Evolutionary conservation across 805 yeast species (phyloP), one percentile per base, ranked within the genome.

Genomic region (Millerozyma miso): DNA sequence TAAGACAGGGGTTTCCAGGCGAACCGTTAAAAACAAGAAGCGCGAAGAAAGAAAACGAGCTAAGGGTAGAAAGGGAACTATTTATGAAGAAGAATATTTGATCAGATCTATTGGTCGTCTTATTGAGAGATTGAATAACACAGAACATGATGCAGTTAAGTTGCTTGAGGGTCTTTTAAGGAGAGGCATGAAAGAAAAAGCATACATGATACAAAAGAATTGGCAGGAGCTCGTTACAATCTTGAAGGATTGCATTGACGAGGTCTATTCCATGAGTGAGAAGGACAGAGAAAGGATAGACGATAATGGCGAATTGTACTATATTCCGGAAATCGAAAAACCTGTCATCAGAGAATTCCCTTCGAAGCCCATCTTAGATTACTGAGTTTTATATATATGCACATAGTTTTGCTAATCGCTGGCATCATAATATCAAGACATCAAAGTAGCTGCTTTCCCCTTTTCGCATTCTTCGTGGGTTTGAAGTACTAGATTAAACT

Each of bases 1-100:
- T 3, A 85, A 86, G 58, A 93, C 99, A 0, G 97, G 98, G 20
- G 97, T 93, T 2, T 83, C 97, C 0, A 79, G 99, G 63, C 78
- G 85, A 56, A 90, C 99, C 0, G 78, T 95, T 4, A 93, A 93
- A 67, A 93, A 93, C 63, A 80, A 83, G 51, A 86, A 96, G 61
- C 80, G 99, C 51, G 97, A 91, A 64, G 99, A 91, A 59, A 80
- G 99, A 55, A 93, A 93, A 69, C 78, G 81, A 46, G 99, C 99
- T 2, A 80, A 96, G 54, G 99, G 99, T 46, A 88, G 95, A 71
- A 93, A 93, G 69, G 98, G 98, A 37, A 91, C 97, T 4, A 85
- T 93, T 16, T 93, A 93, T 57, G 99, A 93, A 63, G 99, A 93
- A 61, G 98, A 93, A 61, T 93, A 93, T 62, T 76, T 93, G 43